Evolutionary conservation across 1,284 basidiomycete species (phyloP).

Genomic region (Cutaneotrichosporon mucoides): DNA sequence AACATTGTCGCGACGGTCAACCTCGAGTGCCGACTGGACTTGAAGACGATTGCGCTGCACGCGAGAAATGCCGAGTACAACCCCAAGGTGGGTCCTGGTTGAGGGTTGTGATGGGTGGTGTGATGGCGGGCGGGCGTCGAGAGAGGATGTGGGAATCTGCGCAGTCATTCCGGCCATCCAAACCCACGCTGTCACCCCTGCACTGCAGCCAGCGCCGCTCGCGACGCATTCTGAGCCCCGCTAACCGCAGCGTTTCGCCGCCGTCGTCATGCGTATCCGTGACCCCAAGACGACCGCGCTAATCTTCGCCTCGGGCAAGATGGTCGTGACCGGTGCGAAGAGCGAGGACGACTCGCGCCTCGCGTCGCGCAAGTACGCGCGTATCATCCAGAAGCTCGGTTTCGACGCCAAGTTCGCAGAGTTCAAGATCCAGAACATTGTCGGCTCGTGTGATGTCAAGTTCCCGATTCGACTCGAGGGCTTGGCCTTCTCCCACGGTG

Average conservation of each 20-base stretch:
- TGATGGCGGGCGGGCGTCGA: background rate
- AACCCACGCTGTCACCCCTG: too few species aligned
- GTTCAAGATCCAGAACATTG: conserved; percentile 99
- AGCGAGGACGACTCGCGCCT: conserved; percentile 96
- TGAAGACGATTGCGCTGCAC: conserved; percentile 98
- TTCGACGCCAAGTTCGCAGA: conserved; percentile 99
- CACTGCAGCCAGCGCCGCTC: too few species aligned
- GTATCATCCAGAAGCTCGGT: conserved; percentile 98
- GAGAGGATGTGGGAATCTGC: background rate
- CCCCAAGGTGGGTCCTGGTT: conserved; percentile 75
- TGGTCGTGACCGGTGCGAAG: conserved; percentile 99
- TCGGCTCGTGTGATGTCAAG: conserved; percentile 97
- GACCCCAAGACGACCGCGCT: conserved; percentile 99
- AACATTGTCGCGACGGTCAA: conserved; percentile 99
- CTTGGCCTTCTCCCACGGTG: conserved; percentile 94
- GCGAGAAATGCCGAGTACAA: conserved; percentile 99
- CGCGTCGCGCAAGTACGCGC: conserved; percentile 97
- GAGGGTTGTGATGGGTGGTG: background rate
- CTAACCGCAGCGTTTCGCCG: conserved; percentile 91
- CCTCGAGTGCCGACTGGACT: conserved; percentile 89
- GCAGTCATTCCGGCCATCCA: background rate
- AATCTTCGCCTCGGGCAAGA: conserved; percentile 99
- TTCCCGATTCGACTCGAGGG: conserved; percentile 99
- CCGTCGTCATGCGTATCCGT: conserved; percentile 99
- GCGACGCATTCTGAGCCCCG: background rate